Conservation (phyloP, 2,329 filamentous ascomycete genomes). For the Bretziella fagacearum region DNA sequence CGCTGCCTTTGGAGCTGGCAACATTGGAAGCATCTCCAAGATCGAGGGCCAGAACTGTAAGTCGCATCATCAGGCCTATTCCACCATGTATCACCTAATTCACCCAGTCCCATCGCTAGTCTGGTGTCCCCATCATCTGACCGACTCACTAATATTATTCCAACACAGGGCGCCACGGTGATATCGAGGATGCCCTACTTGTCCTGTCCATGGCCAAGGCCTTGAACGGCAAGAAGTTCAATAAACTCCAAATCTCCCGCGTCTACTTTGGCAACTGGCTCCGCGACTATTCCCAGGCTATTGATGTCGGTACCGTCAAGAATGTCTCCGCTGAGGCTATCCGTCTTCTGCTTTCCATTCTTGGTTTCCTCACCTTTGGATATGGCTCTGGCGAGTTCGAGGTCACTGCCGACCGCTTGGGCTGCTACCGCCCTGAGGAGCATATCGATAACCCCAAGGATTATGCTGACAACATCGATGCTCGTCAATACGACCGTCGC, state of each 20-base stretch:
- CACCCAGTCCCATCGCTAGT: neutral
- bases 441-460: constrained; percentile 66
- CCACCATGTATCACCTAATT: too few species aligned
- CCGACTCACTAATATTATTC: too few species aligned
- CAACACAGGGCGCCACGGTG: constrained; percentile 64
- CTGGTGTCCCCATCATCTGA: neutral
- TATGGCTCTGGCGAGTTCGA: constrained; percentile 80
- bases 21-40: constrained; percentile 66
- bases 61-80: constrained; percentile 20
- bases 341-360: constrained; percentile 69
- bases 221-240: constrained; percentile 57
- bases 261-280: constrained; percentile 97
- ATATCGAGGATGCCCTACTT: constrained; percentile 83
- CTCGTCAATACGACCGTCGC: constrained; percentile 61
- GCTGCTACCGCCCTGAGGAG: constrained; percentile 63
- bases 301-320: constrained; percentile 86
- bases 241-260: constrained; percentile 70
- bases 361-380: constrained; percentile 78
- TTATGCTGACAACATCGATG: constrained; percentile 79
- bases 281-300: constrained; percentile 80
- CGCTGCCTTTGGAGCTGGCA: constrained; percentile 72
- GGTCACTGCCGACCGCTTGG: constrained; percentile 62
- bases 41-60: constrained; percentile 70
- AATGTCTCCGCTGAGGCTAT: constrained; percentile 81
- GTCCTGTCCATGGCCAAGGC: constrained; percentile 43